phyloP scores from a whole-genome alignment of 768 basidiomycete genomes.

The Boletus huronensis region DNA sequence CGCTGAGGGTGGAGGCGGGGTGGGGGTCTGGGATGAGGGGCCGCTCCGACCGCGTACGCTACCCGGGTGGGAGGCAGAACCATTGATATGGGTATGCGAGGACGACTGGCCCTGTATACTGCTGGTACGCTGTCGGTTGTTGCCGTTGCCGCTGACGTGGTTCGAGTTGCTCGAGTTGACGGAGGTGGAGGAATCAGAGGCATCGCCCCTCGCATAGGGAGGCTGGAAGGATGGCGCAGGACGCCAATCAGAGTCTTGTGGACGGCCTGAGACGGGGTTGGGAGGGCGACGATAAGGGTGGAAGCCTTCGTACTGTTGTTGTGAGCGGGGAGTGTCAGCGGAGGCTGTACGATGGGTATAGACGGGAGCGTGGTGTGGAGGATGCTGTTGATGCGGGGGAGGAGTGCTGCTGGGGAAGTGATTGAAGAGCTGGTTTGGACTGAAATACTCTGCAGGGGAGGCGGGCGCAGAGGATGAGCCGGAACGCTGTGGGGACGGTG shows the following conservation, averaged over 20 bases:
- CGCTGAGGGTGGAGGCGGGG: slow-evolving; percentile 23
- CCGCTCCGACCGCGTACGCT: slow-evolving; percentile 38
- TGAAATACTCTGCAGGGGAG: slow-evolving; percentile 52
- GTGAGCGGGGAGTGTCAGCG: slow-evolving; percentile 22
- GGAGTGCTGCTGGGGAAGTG: slow-evolving; percentile 71
- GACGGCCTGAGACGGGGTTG: slow-evolving; percentile 27
- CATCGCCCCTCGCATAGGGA: slow-evolving; percentile 77
- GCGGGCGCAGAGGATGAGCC: slow-evolving; percentile 36
- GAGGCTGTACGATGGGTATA: slow-evolving; percentile 40
- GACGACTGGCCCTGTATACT: slow-evolving; percentile 71
- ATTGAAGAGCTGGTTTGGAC: slow-evolving; percentile 58
- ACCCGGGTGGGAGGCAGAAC: slow-evolving; percentile 29
- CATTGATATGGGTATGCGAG: slow-evolving; percentile 36
- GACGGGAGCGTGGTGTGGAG: slow-evolving; percentile 26
- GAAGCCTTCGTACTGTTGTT: slow-evolving; percentile 50
- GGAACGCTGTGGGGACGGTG: slow-evolving; percentile 36
- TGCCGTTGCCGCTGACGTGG: slow-evolving; percentile 18
- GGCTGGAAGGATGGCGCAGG: slow-evolving; percentile 53
- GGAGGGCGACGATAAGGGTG: slow-evolving; percentile 80
- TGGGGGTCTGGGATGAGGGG: slow-evolving; percentile 28
- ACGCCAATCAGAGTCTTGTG: slow-evolving; percentile 47
- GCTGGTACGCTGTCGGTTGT: slow-evolving; percentile 60
- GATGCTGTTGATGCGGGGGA: slow-evolving; percentile 52
- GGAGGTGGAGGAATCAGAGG: slow-evolving; percentile 75
- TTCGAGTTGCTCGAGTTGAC: slow-evolving; percentile 59